These are phyloP conservation scores for Knufia petricola DNA, from an alignment of 2,329 filamentous ascomycete genomes.

Conservation along the genomic window DNA sequence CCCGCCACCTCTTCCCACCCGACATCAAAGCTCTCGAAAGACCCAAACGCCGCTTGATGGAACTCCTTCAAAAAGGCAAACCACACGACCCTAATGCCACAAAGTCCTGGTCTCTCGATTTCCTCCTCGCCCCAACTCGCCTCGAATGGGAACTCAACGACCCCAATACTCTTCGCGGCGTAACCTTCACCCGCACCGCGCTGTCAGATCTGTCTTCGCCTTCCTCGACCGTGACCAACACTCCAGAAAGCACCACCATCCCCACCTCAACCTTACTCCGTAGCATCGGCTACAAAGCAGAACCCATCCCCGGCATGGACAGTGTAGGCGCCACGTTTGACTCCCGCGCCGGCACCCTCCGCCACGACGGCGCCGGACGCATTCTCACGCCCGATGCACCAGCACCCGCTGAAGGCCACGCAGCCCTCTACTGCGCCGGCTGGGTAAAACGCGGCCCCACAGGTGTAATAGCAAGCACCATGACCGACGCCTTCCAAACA, in stretches of 20 bases:
- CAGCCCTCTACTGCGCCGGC: conserved; percentile 72
- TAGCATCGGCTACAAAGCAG: conserved; percentile 89
- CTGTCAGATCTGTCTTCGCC: conserved; percentile 44
- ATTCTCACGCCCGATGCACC: conserved; percentile 38
- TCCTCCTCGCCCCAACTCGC: conserved; percentile 65
- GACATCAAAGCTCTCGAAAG: conserved; percentile 63
- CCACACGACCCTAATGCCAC: conserved; percentile 39
- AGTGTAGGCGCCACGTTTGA: conserved; percentile 73
- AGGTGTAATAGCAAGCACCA: conserved; percentile 89
- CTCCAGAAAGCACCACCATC: conserved; percentile 41
- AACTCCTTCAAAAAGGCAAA: conserved; percentile 71
- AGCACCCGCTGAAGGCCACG: conserved; percentile 44
- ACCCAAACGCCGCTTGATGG: conserved; percentile 65
- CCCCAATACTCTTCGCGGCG: conserved; percentile 8
- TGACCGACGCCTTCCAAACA: conserved; percentile 87
- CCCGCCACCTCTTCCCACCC: conserved; percentile 55
- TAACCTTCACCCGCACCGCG: conserved; percentile 35
- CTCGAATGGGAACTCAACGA: conserved; percentile 45
- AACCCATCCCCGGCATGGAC: conserved; percentile 62
- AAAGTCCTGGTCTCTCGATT: conserved; percentile 77
- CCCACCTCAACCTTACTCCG: conserved; percentile 69
- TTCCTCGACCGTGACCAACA: conserved; percentile 40
- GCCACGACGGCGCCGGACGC: conserved; percentile 71
- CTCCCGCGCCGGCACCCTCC: conserved; percentile 60
- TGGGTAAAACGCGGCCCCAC: conserved; percentile 96